A percentile compares a stretch with the other conserved stretches of the same genome.
Conservation (phyloP, 768 basidiomycete genomes). For the Rhizopogon vesiculosus region DNA sequence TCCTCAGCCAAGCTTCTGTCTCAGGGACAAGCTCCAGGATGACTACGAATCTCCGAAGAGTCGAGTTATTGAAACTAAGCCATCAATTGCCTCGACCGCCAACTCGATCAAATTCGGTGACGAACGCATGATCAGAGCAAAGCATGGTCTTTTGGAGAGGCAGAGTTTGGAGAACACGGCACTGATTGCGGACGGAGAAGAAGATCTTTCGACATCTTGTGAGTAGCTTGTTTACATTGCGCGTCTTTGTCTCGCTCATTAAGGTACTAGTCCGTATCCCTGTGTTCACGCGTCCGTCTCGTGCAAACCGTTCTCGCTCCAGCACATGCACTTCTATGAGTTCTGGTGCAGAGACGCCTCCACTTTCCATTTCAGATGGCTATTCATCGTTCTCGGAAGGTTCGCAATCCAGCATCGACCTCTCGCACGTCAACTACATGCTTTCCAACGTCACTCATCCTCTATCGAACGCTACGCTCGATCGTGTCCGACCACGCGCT, state of each 20-base stretch:
- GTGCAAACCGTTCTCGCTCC: conserved; percentile 52
- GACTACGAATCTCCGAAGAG: conserved; percentile 36
- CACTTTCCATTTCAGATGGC: conserved; percentile 63
- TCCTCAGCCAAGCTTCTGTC: conserved; percentile 29
- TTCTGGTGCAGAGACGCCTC: conserved; percentile 68
- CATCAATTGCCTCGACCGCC: conserved; percentile 61
- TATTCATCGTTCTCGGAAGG: conserved; percentile 63
- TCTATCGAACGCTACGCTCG: conserved; percentile 35
- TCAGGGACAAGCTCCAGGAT: conserved; percentile 17
- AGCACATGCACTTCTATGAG: conserved; percentile 59
- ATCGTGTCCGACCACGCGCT: conserved; percentile 36
- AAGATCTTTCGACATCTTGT: conserved; percentile 46
- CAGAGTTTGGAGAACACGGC: conserved; percentile 66
- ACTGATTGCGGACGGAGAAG: conserved; percentile 60
- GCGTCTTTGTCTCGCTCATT: not conserved
- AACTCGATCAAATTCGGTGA: conserved; percentile 57
- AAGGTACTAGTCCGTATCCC: conserved; percentile 31
- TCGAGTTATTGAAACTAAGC: conserved; percentile 48
- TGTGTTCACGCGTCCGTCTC: conserved; percentile 58
- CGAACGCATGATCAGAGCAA: conserved; percentile 64
- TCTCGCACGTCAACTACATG: conserved; percentile 52
- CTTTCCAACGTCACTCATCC: conserved; percentile 55
- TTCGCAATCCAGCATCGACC: conserved; percentile 75
- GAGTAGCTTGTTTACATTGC: conserved; percentile 17
- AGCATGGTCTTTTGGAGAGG: conserved; percentile 55